Evolutionary conservation across 202 grass and related monocot genomes (phyloP).

Genomic region (Bolboschoenoplectus hybrid): DNA sequence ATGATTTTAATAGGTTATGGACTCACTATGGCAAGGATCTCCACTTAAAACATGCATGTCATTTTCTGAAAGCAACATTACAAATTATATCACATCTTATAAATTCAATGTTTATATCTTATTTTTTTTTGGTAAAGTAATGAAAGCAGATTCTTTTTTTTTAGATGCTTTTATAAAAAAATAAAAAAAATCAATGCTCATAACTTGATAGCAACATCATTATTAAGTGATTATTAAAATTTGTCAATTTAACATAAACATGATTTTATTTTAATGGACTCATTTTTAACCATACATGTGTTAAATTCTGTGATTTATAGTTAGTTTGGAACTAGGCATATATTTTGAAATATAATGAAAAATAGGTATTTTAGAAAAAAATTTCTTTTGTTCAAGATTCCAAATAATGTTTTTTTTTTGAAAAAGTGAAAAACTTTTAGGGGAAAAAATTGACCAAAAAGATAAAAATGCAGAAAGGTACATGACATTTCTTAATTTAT

Average conservation of each 20-base stretch:
- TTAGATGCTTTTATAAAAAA: no score
- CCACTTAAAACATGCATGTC: not conserved
- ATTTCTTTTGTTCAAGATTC: no score
- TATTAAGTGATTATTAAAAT: conserved; percentile 19
- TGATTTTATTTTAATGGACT: not conserved
- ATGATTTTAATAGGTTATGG: not conserved
- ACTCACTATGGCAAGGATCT: no score
- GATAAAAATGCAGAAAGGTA: no score
- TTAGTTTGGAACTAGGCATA: not conserved
- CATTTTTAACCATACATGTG: not conserved
- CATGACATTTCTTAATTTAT: no score
- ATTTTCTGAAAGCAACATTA: conserved; percentile 1
- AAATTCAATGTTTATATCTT: not conserved
- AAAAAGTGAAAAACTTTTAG: no score
- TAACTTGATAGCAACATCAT: not conserved
- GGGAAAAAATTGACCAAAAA: not conserved
- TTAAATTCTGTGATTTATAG: not conserved
- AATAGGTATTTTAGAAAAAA: no score
- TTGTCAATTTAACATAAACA: not conserved
- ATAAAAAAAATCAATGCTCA: no score
- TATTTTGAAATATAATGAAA: no score
- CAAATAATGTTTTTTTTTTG: no score
- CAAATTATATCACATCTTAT: not conserved
- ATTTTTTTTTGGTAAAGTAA: no score
- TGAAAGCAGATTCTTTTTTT: no score